Evolutionary conservation across 73 alveolate species (phyloP).

Genomic region (Strombidium stylifer): DNA sequence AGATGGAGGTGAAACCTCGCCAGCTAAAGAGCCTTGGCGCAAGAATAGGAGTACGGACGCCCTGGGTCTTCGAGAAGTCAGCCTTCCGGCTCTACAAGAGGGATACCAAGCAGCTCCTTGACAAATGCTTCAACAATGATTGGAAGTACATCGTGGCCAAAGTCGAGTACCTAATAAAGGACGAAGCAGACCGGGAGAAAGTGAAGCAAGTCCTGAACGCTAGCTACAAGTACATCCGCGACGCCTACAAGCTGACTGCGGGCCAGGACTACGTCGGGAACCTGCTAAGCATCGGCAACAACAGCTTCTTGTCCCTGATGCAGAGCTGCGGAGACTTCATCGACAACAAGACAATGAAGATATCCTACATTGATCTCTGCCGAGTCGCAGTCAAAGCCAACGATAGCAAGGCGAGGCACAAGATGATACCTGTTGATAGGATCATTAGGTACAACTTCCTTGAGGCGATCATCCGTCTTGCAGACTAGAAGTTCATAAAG

Average conservation of each 20-base stretch:
- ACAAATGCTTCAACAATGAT: constrained; percentile 54
- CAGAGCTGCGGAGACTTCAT: constrained; percentile 9
- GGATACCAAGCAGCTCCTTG: constrained; percentile 37
- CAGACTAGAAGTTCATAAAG: constrained; percentile 33
- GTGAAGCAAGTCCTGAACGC: constrained; percentile 1
- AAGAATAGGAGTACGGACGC: constrained; percentile 19
- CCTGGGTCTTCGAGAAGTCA: constrained; percentile 36
- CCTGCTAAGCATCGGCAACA: constrained; percentile 42
- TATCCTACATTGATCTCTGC: constrained; percentile 47
- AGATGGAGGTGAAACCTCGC: background rate
- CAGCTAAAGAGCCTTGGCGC: background rate
- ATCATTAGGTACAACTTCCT: constrained; percentile 52
- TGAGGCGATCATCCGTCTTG: constrained; percentile 46
- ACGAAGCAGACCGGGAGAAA: constrained; percentile 27
- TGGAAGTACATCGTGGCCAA: constrained; percentile 55
- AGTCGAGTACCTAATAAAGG: constrained; percentile 25
- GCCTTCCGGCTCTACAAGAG: constrained; percentile 40
- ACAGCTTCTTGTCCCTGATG: constrained; percentile 41
- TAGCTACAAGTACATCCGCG: constrained; percentile 38
- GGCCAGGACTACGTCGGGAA: constrained; percentile 22
- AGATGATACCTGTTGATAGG: constrained; percentile 44
- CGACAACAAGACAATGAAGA: constrained; percentile 35
- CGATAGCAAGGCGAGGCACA: background rate
- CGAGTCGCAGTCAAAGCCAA: constrained; percentile 55
- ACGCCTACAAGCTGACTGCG: constrained; percentile 44